A percentile compares a stretch with the other conserved stretches of the same genome.
These are phyloP conservation scores for Populus ilicifolia DNA, from an alignment of 345 rosid species.

Conservation along the genomic window DNA sequence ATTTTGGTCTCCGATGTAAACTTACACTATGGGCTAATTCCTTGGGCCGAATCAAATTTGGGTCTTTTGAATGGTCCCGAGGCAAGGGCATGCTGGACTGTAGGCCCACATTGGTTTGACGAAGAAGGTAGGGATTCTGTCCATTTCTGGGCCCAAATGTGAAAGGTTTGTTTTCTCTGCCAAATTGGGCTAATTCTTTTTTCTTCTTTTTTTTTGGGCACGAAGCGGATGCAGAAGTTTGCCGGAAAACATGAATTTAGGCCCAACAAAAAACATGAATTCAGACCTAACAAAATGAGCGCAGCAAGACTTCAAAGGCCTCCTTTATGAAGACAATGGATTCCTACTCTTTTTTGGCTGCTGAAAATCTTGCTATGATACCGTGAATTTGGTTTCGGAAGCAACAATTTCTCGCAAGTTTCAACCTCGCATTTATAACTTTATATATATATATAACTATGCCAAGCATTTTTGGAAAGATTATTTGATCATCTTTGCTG, in stretches of 20 bases:
- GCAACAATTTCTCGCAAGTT: not conserved
- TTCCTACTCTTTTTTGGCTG: not conserved
- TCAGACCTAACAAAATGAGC: not conserved
- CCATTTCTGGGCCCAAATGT: not conserved
- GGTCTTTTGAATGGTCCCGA: not conserved
- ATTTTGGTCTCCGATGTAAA: not conserved
- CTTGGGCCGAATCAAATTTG: not conserved
- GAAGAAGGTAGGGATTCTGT: not conserved
- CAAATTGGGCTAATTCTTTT: not conserved
- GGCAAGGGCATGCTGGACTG: not conserved
- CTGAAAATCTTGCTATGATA: constrained; percentile 1
- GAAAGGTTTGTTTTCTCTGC: not conserved
- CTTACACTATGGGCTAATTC: not conserved
- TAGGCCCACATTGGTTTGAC: not conserved
- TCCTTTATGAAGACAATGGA: not conserved
- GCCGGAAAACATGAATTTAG: not conserved
- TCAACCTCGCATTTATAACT: not conserved
- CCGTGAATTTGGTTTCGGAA: not conserved
- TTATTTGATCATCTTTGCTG: no score
- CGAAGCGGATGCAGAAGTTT: not conserved
- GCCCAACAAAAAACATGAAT: not conserved
- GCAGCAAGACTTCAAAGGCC: not conserved
- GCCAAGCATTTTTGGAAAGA: no score
- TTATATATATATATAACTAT: no score
- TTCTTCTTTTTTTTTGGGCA: not conserved